Percentiles rank a stretch among this genome's conserved stretches.
phyloP scores from a whole-genome alignment of 2,329 filamentous ascomycete species.

The Zymoseptoria ardabiliae region DNA sequence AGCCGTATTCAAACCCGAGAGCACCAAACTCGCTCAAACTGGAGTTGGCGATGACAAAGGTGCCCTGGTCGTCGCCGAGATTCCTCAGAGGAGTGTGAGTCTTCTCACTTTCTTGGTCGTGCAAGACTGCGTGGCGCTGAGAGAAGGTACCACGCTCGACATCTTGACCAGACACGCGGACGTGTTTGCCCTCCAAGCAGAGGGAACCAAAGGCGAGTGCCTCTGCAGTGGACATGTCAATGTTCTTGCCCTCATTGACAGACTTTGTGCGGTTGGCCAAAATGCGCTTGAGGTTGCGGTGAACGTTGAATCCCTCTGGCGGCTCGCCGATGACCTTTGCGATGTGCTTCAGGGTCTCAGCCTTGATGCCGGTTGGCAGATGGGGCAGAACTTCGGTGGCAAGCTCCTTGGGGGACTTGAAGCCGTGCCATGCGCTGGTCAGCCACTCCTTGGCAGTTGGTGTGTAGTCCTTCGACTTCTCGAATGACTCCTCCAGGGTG shows the following conservation, averaged over 20 bases:
- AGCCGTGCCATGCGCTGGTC: constrained; percentile 97
- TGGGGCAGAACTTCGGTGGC: constrained; percentile 91
- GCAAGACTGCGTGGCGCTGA: constrained; percentile 91
- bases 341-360: constrained; percentile 69
- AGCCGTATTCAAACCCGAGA: constrained; percentile 97
- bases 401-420: constrained; percentile 97
- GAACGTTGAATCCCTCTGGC: constrained; percentile 79
- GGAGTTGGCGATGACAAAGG: constrained; percentile 95
- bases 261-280: constrained; percentile 83
- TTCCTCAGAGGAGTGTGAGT: constrained; percentile 91
- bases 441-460: constrained; percentile 97
- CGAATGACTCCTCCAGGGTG: constrained; percentile 96
- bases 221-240: constrained; percentile 96
- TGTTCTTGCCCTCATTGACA: constrained; percentile 82
- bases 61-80: constrained; percentile 82
- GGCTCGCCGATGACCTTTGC: constrained; percentile 68
- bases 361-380: constrained; percentile 73
- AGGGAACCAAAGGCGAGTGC: constrained; percentile 89
- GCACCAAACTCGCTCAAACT: constrained; percentile 67
- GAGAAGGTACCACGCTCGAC: constrained; percentile 99
- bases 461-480: constrained; percentile 95
- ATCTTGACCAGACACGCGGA: constrained; percentile 96
- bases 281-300: constrained; percentile 97
- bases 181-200: constrained; percentile 88
- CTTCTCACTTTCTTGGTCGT: constrained; percentile 90